A percentile compares a stretch with the other conserved stretches of the same genome.
Evolutionary conservation across 805 yeast species (phyloP).

Genomic region (Ogataea kodamae): DNA sequence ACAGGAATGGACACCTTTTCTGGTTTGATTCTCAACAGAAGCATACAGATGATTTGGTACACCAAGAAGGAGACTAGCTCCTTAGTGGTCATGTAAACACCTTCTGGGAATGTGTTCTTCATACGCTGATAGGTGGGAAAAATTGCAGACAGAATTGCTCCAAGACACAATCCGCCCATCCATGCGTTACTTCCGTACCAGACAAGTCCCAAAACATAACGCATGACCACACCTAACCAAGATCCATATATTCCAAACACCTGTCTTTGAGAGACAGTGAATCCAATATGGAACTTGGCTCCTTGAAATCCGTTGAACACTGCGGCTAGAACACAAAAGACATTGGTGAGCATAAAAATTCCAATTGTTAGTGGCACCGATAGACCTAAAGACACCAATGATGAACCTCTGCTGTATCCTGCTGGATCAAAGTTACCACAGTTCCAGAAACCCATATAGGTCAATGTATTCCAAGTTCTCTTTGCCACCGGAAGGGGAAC

Average conservation of each 20-base stretch:
- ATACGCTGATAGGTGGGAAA: constrained; percentile 37
- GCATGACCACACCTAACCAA: constrained; percentile 19
- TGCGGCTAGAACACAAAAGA: background rate
- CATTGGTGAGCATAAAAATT: background rate
- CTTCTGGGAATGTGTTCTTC: constrained; percentile 38
- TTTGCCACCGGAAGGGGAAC: constrained; percentile 41
- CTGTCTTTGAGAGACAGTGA: background rate
- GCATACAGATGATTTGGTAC: constrained; percentile 42
- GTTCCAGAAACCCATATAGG: constrained; percentile 40
- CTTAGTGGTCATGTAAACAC: constrained; percentile 38
- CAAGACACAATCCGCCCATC: constrained; percentile 44
- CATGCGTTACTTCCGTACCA: constrained; percentile 47
- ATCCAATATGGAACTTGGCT: constrained; percentile 1
- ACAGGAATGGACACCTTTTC: constrained; percentile 24
- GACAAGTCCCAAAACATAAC: constrained; percentile 43
- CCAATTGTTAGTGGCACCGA: background rate
- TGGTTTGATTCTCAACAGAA: constrained; percentile 42
- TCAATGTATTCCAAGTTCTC: constrained; percentile 43
- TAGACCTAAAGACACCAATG: background rate
- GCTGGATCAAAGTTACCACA: constrained; percentile 26
- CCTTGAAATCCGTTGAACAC: constrained; percentile 1
- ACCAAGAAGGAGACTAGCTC: constrained; percentile 42
- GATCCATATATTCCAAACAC: constrained; percentile 1
- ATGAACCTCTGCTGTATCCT: constrained; percentile 7
- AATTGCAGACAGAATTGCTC: constrained; percentile 36